Evolutionary conservation across 1,284 basidiomycete species (phyloP).

Genomic region (Rhodotorula sp.): DNA sequence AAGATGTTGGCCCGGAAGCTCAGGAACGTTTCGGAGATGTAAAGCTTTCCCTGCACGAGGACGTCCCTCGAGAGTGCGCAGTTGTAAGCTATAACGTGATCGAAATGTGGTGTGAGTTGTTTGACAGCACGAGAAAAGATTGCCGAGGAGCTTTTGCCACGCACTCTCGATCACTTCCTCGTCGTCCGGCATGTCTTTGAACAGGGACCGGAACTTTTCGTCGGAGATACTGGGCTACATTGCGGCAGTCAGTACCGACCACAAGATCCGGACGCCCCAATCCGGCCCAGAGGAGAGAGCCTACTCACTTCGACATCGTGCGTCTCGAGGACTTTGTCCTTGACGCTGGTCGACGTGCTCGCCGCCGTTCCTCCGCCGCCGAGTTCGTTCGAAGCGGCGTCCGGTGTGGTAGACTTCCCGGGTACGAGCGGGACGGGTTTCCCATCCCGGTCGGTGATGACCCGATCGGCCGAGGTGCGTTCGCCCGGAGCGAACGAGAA

Average conservation of each 20-base stretch:
- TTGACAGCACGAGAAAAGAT: neutral
- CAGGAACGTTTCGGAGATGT: constrained; percentile 95
- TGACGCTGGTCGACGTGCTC: constrained; percentile 26
- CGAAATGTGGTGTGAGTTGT: no score
- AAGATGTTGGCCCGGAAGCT: constrained; percentile 99
- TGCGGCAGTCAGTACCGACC: neutral
- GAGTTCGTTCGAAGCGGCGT: neutral
- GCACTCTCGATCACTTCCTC: constrained; percentile 39
- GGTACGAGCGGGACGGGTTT: constrained; percentile 13
- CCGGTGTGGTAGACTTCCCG: neutral
- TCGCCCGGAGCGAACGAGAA: neutral
- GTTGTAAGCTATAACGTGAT: constrained; percentile 61
- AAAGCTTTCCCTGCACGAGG: constrained; percentile 88
- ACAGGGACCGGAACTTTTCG: constrained; percentile 35
- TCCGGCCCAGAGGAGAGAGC: neutral
- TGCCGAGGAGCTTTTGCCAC: neutral
- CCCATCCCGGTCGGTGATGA: constrained; percentile 27
- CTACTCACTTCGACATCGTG: constrained; percentile 17
- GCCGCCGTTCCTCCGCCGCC: constrained; percentile 2
- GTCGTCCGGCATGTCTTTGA: constrained; percentile 25
- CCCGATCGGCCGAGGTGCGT: neutral
- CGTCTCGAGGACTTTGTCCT: constrained; percentile 22
- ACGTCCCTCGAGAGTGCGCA: constrained; percentile 95
- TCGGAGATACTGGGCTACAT: constrained; percentile 21
- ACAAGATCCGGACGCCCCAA: neutral